phyloP scores from a whole-genome alignment of 352 stramenopile genomes.

The Globisporangium rhizosaccharum region DNA sequence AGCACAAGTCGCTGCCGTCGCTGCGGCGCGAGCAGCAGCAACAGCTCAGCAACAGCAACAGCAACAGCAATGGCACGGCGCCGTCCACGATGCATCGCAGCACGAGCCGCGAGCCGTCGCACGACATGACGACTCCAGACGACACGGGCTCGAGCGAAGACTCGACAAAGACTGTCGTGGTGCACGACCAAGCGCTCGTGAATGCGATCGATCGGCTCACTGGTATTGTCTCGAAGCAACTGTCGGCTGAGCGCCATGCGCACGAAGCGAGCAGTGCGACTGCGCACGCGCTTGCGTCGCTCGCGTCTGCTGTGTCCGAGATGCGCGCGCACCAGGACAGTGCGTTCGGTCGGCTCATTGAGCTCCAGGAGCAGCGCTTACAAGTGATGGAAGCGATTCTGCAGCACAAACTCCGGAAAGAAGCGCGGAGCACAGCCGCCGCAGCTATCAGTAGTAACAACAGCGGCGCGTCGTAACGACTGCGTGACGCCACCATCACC shows the following conservation, averaged over 20 bases:
- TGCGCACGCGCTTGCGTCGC: slow-evolving; percentile 20
- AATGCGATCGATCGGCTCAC: slow-evolving; percentile 60
- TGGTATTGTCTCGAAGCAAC: slow-evolving; percentile 49
- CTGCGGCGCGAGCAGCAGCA: slow-evolving; percentile 4
- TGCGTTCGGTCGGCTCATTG: slow-evolving; percentile 40
- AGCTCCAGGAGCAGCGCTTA: slow-evolving; percentile 66
- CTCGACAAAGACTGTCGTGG: slow-evolving; percentile 34
- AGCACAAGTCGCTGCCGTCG: slow-evolving; percentile 7
- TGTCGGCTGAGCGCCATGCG: slow-evolving; percentile 27
- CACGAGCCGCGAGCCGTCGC: slow-evolving; percentile 3
- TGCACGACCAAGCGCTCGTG: slow-evolving; percentile 56
- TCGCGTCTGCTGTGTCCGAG: slow-evolving; percentile 49
- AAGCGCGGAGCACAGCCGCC: slow-evolving; percentile 11
- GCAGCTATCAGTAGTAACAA: background rate
- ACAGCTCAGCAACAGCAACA: background rate
- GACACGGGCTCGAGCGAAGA: slow-evolving; percentile 35
- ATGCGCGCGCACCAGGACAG: slow-evolving; percentile 43
- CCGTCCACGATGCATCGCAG: background rate
- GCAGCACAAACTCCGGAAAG: slow-evolving; percentile 52
- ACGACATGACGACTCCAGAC: slow-evolving; percentile 53
- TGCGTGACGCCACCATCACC: background rate
- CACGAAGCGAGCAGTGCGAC: slow-evolving; percentile 22
- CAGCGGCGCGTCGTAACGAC: background rate
- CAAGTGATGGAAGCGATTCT: slow-evolving; percentile 60
- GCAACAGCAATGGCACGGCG: slow-evolving; percentile 13